Percentiles rank a stretch among this genome's conserved stretches.
phyloP scores from a whole-genome alignment of 768 basidiomycete species.

The Leccinum rimulosum region DNA sequence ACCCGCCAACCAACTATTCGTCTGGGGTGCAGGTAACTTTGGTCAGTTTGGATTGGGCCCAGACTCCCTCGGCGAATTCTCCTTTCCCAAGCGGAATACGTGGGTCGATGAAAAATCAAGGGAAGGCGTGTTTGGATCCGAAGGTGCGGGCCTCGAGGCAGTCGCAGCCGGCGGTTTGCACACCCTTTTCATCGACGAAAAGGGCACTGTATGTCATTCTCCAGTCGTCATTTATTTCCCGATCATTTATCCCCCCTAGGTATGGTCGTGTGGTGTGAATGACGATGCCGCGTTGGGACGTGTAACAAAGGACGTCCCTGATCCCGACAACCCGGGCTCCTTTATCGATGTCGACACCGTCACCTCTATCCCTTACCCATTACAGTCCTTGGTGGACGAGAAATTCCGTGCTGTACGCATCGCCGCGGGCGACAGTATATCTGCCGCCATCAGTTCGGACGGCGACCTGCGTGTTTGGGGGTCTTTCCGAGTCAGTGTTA shows the following conservation, averaged over 20 bases:
- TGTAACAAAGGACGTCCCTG: slow-evolving; percentile 57
- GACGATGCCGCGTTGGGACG: slow-evolving; percentile 89
- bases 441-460: slow-evolving; percentile 74
- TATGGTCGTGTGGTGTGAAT: slow-evolving; percentile 86
- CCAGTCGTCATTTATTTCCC: neutral
- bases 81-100: slow-evolving; percentile 70
- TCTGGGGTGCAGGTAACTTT: slow-evolving; percentile 91
- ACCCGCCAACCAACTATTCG: slow-evolving; percentile 74
- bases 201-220: slow-evolving; percentile 70
- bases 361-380: slow-evolving; percentile 59
- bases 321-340: slow-evolving; percentile 56
- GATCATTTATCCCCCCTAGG: slow-evolving; percentile 38
- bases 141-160: slow-evolving; percentile 76
- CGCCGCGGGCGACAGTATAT: slow-evolving; percentile 85
- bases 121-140: slow-evolving; percentile 66
- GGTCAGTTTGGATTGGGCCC: slow-evolving; percentile 94
- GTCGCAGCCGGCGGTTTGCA: slow-evolving; percentile 87
- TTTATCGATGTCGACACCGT: slow-evolving; percentile 53
- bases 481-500: slow-evolving; percentile 72
- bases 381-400: slow-evolving; percentile 69
- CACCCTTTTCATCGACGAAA: slow-evolving; percentile 83
- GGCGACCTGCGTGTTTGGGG: slow-evolving; percentile 89
- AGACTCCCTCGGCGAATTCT: slow-evolving; percentile 64
- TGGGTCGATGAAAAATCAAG: slow-evolving; percentile 78
- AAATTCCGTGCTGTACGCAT: slow-evolving; percentile 82